Percentiles rank a stretch among this genome's conserved stretches.
Conservation (phyloP, 2,329 filamentous ascomycete species). For the Sporothrix schenckii region DNA sequence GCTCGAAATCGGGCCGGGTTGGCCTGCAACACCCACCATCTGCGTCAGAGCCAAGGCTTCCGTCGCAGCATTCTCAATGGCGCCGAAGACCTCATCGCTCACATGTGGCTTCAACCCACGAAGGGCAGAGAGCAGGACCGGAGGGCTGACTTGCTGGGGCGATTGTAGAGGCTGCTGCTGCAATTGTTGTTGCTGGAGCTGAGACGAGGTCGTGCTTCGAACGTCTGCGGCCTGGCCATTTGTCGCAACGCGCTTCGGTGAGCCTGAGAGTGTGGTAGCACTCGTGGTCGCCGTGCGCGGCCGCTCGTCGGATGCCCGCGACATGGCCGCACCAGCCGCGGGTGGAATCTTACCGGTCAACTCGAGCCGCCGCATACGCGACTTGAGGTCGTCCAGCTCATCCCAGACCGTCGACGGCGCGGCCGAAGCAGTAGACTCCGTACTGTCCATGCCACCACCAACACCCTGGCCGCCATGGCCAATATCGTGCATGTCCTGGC, state of each 20-base stretch:
- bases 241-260: slow-evolving; percentile 72
- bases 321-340: slow-evolving; percentile 78
- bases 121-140: slow-evolving; percentile 75
- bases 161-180: slow-evolving; percentile 30
- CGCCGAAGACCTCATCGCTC: slow-evolving; percentile 70
- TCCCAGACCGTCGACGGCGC: slow-evolving; percentile 96
- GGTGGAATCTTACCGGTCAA: slow-evolving; percentile 83
- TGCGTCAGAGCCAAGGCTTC: slow-evolving; percentile 80
- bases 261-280: slow-evolving; percentile 85
- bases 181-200: slow-evolving; percentile 62
- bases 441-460: slow-evolving; percentile 58
- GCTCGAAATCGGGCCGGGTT: slow-evolving; percentile 69
- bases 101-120: slow-evolving; percentile 74
- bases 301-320: slow-evolving; percentile 73
- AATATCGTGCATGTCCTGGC: slow-evolving; percentile 42
- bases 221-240: slow-evolving; percentile 50
- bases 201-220: slow-evolving; percentile 46
- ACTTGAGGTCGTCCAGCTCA: slow-evolving; percentile 93
- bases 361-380: slow-evolving; percentile 86
- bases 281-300: slow-evolving; percentile 90
- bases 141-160: slow-evolving; percentile 42
- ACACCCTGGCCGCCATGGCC: slow-evolving; percentile 44
- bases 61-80: slow-evolving; percentile 76
- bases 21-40: slow-evolving; percentile 73
- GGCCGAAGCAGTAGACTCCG: slow-evolving; percentile 84